Evolutionary conservation across 2,329 filamentous ascomycete genomes (phyloP).

Genomic region (Epichloe amarillans): DNA sequence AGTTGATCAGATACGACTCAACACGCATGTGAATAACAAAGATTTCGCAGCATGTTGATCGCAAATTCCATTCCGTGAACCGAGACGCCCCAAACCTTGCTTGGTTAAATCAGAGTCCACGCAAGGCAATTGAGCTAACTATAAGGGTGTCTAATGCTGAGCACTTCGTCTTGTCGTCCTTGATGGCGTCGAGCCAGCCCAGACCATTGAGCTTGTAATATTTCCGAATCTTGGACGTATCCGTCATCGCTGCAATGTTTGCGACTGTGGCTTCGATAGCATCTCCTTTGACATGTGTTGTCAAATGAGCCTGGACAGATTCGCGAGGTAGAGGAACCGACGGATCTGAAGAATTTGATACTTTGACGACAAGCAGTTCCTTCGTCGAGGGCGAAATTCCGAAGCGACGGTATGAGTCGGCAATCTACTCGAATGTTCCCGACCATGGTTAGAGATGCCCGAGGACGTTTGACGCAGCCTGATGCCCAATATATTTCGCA

Average conservation of each 20-base stretch:
- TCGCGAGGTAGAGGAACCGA: slow-evolving; percentile 30
- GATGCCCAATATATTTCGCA: neutral
- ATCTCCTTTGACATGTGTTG: slow-evolving; percentile 46
- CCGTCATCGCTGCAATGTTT: slow-evolving; percentile 43
- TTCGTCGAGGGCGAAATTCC: slow-evolving; percentile 62
- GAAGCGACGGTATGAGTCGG: slow-evolving; percentile 80
- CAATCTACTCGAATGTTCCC: slow-evolving; percentile 48
- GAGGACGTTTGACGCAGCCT: neutral
- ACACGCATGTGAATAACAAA: neutral
- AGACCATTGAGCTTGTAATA: slow-evolving; percentile 69
- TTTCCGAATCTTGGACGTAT: slow-evolving; percentile 61
- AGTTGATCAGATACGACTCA: neutral
- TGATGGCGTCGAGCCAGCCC: slow-evolving; percentile 33
- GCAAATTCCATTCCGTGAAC: neutral
- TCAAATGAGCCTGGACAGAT: slow-evolving; percentile 45
- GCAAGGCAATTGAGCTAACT: slow-evolving; percentile 60
- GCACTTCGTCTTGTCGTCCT: slow-evolving; percentile 28
- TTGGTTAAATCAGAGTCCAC: slow-evolving; percentile 17
- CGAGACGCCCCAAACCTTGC: too few species aligned
- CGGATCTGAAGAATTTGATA: slow-evolving; percentile 39
- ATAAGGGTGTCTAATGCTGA: slow-evolving; percentile 55
- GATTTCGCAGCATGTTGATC: neutral
- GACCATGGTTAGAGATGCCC: neutral
- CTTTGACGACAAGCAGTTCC: slow-evolving; percentile 68
- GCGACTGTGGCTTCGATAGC: slow-evolving; percentile 48